These are phyloP conservation scores for Vigna nakashimae DNA, from an alignment of 306 rosid species.

Conservation along the genomic window DNA sequence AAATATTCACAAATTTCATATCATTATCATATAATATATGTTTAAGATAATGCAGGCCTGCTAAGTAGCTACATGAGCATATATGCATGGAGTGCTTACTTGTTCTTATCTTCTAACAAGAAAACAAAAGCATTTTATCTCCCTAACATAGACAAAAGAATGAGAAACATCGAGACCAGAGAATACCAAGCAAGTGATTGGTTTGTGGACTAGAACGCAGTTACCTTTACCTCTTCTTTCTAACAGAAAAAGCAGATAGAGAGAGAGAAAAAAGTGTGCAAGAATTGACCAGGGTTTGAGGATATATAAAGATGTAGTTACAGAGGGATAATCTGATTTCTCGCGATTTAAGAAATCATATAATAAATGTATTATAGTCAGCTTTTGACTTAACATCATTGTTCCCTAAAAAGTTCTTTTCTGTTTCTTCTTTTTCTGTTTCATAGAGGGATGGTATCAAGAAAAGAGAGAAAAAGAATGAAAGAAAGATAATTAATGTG, in stretches of 20 bases:
- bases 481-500: too few species aligned
- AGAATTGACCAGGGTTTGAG: slow-evolving; percentile 52
- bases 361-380: slow-evolving; percentile 37
- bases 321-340: slow-evolving; percentile 48
- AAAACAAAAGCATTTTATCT: slow-evolving; percentile 41
- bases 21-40: slow-evolving; percentile 36
- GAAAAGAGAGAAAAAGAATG: too few species aligned
- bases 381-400: slow-evolving; percentile 53
- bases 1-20: slow-evolving; percentile 30
- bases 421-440: slow-evolving; percentile 3
- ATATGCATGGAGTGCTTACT: slow-evolving; percentile 4
- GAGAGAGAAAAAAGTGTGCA: slow-evolving; percentile 35
- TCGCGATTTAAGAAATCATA: slow-evolving; percentile 45
- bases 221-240: slow-evolving; percentile 42
- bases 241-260: slow-evolving; percentile 38
- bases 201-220: slow-evolving; percentile 36
- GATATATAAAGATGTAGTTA: slow-evolving; percentile 41
- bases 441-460: too few species aligned
- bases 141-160: slow-evolving; percentile 43
- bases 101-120: slow-evolving; percentile 21
- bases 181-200: slow-evolving; percentile 50
- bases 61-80: slow-evolving; percentile 40
- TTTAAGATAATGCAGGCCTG: slow-evolving; percentile 54
- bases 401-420: slow-evolving; percentile 52
- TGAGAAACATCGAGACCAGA: slow-evolving; percentile 58